Conservation (phyloP, 2,329 filamentous ascomycete genomes). For the Aspergillus sergii region DNA sequence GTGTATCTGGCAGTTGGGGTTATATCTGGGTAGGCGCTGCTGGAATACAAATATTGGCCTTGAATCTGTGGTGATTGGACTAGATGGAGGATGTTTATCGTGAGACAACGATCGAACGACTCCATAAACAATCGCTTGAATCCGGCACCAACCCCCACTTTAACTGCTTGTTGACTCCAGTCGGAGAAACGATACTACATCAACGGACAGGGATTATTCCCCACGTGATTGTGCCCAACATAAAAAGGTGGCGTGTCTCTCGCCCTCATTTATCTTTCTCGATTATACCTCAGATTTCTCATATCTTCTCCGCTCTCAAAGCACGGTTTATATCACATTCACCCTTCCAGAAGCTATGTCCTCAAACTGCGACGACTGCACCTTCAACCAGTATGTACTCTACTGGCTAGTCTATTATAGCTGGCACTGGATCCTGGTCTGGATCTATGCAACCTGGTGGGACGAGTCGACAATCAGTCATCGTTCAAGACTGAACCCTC, state of each 20-base stretch:
- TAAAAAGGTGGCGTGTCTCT: not conserved
- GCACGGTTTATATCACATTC: fast-evolving
- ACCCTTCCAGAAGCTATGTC: not conserved
- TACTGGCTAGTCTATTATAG: not conserved
- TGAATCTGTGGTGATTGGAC: not conserved
- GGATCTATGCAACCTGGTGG: not conserved
- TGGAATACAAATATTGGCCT: not conserved
- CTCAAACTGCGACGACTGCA: not conserved
- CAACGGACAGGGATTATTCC: not conserved
- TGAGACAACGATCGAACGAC: not conserved
- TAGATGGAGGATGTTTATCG: not conserved
- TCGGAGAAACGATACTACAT: not conserved
- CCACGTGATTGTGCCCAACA: not conserved
- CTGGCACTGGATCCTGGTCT: not conserved
- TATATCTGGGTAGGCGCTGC: not conserved
- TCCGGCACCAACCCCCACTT: not conserved
- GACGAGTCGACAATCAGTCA: not conserved
- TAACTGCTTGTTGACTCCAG: not conserved
- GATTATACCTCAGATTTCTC: not conserved
- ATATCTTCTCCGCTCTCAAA: not conserved
- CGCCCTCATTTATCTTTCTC: not conserved
- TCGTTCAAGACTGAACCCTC: not conserved
- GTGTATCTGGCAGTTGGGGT: not conserved
- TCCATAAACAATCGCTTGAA: not conserved
- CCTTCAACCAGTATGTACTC: not conserved